These are phyloP conservation scores for Fragaria nilgerrensis DNA, from an alignment of 306 rosid species.

Conservation along the genomic window DNA sequence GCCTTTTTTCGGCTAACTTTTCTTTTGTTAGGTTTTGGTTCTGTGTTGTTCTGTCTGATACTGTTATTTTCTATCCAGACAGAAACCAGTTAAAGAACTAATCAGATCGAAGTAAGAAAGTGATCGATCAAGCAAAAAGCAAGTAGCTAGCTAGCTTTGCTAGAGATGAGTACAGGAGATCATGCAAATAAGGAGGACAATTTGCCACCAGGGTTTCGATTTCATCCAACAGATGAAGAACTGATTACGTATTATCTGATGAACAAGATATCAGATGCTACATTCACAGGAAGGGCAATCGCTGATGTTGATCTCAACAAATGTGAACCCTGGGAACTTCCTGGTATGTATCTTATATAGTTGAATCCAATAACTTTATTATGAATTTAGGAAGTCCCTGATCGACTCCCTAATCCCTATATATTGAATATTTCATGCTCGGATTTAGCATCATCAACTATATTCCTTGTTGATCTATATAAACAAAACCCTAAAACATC, in stretches of 20 bases:
- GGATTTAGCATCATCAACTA: background rate
- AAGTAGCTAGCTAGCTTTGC: background rate
- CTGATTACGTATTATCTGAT: conserved; percentile 73
- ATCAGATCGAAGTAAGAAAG: background rate
- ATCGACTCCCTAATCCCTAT: background rate
- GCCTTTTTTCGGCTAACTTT: background rate
- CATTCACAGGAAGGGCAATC: conserved; percentile 66
- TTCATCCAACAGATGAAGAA: conserved; percentile 95
- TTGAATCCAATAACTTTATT: background rate
- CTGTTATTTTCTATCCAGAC: background rate
- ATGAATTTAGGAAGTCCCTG: background rate
- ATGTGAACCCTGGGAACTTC: conserved; percentile 98
- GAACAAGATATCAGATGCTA: conserved; percentile 70
- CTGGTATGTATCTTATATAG: conserved; percentile 44
- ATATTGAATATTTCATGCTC: background rate
- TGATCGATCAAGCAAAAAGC: background rate
- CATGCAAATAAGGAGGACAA: conserved; percentile 51
- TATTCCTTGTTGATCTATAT: background rate
- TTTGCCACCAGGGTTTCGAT: conserved; percentile 87
- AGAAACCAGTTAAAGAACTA: background rate
- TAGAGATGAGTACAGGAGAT: conserved; percentile 45
- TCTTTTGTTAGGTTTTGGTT: background rate
- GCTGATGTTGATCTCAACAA: conserved; percentile 93
- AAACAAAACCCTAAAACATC: conserved; percentile 1
- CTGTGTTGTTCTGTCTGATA: background rate